Evolutionary conservation across 108 stramenopile genomes (phyloP).

Genomic region (Skeletonema marinoi): DNA sequence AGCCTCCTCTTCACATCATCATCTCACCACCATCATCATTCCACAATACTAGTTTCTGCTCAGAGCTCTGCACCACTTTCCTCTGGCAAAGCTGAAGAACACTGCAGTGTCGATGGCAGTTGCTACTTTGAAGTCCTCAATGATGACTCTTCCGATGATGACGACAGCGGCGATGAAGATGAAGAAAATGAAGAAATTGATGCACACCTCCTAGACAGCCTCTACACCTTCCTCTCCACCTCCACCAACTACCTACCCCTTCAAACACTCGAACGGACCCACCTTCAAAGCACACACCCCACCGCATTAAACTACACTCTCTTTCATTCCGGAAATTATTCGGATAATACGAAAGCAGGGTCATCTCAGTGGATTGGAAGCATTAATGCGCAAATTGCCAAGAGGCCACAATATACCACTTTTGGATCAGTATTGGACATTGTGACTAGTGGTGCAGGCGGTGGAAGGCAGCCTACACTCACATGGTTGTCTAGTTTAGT

Average conservation of each 20-base stretch:
- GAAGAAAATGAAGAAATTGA: neutral
- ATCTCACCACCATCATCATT: too few species aligned
- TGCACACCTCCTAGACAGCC: neutral
- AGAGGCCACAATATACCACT: neutral
- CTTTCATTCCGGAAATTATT: neutral
- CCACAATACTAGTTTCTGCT: too few species aligned
- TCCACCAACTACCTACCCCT: neutral
- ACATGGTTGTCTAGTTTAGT: neutral
- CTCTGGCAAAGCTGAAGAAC: neutral
- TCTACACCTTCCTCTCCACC: neutral
- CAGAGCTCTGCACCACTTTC: too few species aligned
- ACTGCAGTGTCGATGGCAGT: neutral
- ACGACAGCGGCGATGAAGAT: neutral
- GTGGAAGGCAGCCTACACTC: neutral
- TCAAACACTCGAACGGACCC: neutral
- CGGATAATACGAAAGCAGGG: neutral
- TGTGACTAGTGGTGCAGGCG: too few species aligned
- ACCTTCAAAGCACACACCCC: neutral
- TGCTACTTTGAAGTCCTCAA: neutral
- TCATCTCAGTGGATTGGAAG: neutral
- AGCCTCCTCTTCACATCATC: too few species aligned
- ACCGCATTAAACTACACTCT: neutral
- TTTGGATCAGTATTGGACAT: constrained; percentile 1
- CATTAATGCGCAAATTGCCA: neutral
- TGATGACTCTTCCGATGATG: neutral